Base-by-base conservation (phyloP, 2,329 filamentous ascomycete species). In the Arthrocladium fulminans region DNA sequence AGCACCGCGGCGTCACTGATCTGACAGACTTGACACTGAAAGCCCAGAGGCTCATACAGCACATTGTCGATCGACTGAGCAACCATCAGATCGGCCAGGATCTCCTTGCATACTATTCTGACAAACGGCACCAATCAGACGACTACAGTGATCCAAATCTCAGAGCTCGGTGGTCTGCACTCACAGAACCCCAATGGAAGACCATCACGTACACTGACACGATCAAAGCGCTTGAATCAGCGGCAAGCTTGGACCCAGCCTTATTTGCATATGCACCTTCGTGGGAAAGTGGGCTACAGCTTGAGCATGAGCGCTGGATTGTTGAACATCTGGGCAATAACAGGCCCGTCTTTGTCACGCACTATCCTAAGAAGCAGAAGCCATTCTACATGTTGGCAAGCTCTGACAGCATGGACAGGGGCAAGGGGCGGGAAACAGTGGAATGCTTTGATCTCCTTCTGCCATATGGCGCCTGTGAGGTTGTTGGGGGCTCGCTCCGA, bases 241-340 rank as follows among this genome's bases (percentile, higher is more conserved):
- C 83, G 13, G 70, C 75, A 38, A 63, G 71, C 25, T 64, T 73
- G 17, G 64, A 68, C 12, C 68, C 64, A 3, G 64, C 63, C 5
- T 45, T 55, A 5, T 96, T 97, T 59, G 72, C 79, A 43, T 78
- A 84, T 62, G 67, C 72, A 40, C 86, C 88, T 3, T 69, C 70
- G 2, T 92, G 88, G 81, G 78, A 81, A 27, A 70, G 73, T 23
- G 86, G 86, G 17, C 74, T 98, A 24, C 86, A 92, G 60, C 84
- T 89, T 1, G 90, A 97, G 65, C 92, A 98, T 68, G 92, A 98
- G 68, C 87, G 81, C 62, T 95, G 82, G 63, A 75, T 98, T 47
- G 88, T 92, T 41, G 73, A 79, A 46, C 71, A 71, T 22, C 61
- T 90, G 38, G 81, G 81, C 56, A 70, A 76, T 41, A 74, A 75